A percentile compares a stretch with the other conserved stretches of the same genome.
These are phyloP conservation scores for Phellopilus nigrolimitatus DNA, from an alignment of 1,284 basidiomycete genomes.

Conservation along the genomic window DNA sequence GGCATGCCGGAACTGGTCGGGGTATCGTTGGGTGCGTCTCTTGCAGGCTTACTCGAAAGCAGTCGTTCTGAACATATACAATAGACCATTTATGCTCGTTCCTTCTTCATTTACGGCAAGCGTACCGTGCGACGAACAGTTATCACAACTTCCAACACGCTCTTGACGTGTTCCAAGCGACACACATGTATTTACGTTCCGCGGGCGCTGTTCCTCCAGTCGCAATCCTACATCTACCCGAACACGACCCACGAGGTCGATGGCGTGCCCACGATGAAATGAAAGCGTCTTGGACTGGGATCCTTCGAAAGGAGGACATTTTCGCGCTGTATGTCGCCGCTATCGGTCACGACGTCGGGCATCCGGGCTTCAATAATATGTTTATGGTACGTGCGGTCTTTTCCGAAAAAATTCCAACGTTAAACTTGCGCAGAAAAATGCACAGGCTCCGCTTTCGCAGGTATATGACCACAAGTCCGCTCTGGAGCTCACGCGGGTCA, in stretches of 20 bases:
- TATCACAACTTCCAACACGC: constrained; percentile 98
- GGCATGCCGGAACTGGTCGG: constrained; percentile 66
- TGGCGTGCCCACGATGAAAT: constrained; percentile 20
- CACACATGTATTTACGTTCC: constrained; percentile 75
- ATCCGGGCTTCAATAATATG: constrained; percentile 86
- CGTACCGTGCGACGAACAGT: constrained; percentile 85
- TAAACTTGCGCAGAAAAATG: constrained; percentile 69
- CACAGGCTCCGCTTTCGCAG: constrained; percentile 78
- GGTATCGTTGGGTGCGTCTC: constrained; percentile 59
- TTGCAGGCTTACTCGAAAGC: constrained; percentile 9
- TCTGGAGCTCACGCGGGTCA: constrained; percentile 92
- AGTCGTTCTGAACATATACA: constrained; percentile 17
- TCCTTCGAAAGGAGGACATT: constrained; percentile 63
- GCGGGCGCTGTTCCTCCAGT: constrained; percentile 79
- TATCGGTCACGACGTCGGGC: constrained; percentile 93
- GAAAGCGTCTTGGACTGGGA: constrained; percentile 48
- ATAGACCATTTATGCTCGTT: background rate
- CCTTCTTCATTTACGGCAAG: constrained; percentile 73
- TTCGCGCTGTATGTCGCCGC: constrained; percentile 84
- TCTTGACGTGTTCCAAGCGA: constrained; percentile 89
- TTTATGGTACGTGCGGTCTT: constrained; percentile 71
- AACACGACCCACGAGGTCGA: constrained; percentile 15
- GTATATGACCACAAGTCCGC: constrained; percentile 88
- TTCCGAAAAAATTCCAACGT: background rate
- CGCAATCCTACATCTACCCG: constrained; percentile 44